These are phyloP conservation scores for Luffa acutangula DNA, from an alignment of 306 rosid genomes.

Conservation along the genomic window DNA sequence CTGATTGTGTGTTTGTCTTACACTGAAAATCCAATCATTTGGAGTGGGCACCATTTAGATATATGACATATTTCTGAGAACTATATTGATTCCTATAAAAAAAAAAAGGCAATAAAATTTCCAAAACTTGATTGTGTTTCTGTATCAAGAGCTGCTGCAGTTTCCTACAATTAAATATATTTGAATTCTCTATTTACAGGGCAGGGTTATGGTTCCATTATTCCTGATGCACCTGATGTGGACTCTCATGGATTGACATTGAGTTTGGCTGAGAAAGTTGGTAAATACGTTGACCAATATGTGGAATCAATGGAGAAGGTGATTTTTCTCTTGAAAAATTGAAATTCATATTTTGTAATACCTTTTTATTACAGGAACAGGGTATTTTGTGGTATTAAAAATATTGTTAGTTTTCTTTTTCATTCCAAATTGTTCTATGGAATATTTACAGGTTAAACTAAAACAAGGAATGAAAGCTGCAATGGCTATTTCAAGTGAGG, in stretches of 20 bases:
- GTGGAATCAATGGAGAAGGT: slow-evolving; percentile 97
- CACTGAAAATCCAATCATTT: neutral
- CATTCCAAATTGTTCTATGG: neutral
- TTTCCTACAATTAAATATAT: neutral
- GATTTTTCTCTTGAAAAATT: neutral
- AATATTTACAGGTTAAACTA: slow-evolving; percentile 56
- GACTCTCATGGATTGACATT: slow-evolving; percentile 46
- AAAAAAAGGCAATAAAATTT: neutral
- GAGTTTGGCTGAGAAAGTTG: slow-evolving; percentile 50
- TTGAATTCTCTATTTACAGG: slow-evolving; percentile 27
- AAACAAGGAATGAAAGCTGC: slow-evolving; percentile 87
- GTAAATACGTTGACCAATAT: slow-evolving; percentile 59
- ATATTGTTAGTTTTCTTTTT: neutral
- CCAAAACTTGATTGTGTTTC: neutral
- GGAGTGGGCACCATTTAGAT: neutral
- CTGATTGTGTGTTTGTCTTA: neutral
- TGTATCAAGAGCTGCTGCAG: neutral
- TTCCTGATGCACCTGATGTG: slow-evolving; percentile 51
- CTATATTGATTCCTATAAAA: neutral
- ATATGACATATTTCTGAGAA: neutral
- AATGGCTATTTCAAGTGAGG: slow-evolving; percentile 81
- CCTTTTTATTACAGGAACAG: neutral
- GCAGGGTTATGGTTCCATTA: slow-evolving; percentile 66
- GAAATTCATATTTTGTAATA: neutral
- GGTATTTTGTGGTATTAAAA: neutral